Percentiles rank a stretch among this genome's conserved stretches.
Evolutionary conservation across 345 rosid species (phyloP).

Genomic region (Sisymbrium altissimum): DNA sequence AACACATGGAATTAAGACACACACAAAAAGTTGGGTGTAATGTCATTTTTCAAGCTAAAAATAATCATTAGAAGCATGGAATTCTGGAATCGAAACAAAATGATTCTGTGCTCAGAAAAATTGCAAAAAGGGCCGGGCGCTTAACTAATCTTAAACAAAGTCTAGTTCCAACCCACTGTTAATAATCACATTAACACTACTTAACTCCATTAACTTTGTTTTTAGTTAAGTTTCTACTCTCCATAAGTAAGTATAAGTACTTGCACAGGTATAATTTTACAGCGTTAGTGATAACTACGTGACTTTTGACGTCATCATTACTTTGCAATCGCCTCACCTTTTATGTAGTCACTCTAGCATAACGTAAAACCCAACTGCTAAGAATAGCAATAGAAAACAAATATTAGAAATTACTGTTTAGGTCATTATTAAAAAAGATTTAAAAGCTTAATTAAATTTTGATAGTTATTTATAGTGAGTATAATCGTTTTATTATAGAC

Average conservation of each 20-base stretch:
- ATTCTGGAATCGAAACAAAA: slow-evolving; percentile 30
- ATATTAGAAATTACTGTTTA: too few species aligned
- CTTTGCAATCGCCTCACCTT: slow-evolving; percentile 11
- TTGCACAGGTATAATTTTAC: neutral
- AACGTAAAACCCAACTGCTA: neutral
- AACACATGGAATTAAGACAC: slow-evolving; percentile 7
- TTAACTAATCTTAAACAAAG: slow-evolving; percentile 33
- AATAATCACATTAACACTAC: slow-evolving; percentile 22
- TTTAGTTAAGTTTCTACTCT: slow-evolving; percentile 8
- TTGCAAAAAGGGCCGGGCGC: slow-evolving; percentile 25
- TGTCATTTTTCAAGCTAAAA: slow-evolving; percentile 27
- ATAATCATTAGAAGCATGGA: slow-evolving; percentile 32
- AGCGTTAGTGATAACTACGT: neutral
- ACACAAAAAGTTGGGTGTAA: slow-evolving; percentile 24
- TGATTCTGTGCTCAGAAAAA: slow-evolving; percentile 31
- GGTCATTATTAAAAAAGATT: neutral
- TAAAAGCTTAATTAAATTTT: neutral
- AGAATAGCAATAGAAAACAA: neutral
- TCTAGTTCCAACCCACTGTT: slow-evolving; percentile 26
- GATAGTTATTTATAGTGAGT: neutral
- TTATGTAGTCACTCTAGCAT: neutral
- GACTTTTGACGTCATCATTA: slow-evolving; percentile 27
- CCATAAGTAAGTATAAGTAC: neutral
- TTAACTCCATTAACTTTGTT: slow-evolving; percentile 12
- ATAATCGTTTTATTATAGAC: neutral